Evolutionary conservation across 768 basidiomycete species (phyloP).

Genomic region (Boletus fagicola): DNA sequence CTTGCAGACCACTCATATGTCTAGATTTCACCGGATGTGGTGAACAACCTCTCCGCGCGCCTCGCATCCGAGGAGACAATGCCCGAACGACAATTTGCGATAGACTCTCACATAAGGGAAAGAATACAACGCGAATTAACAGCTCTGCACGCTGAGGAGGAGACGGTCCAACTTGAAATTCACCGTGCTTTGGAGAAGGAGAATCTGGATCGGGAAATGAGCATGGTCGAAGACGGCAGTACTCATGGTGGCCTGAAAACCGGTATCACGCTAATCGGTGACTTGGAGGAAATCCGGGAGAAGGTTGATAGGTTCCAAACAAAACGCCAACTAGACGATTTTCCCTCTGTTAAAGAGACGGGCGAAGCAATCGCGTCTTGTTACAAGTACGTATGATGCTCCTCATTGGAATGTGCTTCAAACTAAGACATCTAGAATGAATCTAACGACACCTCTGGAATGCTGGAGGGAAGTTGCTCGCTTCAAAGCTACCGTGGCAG

Average conservation of each 20-base stretch:
- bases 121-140: slow-evolving; percentile 69
- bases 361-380: slow-evolving; percentile 67
- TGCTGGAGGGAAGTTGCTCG: slow-evolving; percentile 71
- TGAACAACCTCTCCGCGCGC: slow-evolving; percentile 73
- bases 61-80: slow-evolving; percentile 56
- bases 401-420: background rate
- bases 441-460: slow-evolving; percentile 57
- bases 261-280: slow-evolving; percentile 63
- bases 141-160: slow-evolving; percentile 67
- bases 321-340: slow-evolving; percentile 51
- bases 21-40: slow-evolving; percentile 82
- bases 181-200: slow-evolving; percentile 81
- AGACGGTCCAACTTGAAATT: slow-evolving; percentile 67
- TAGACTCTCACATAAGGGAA: slow-evolving; percentile 71
- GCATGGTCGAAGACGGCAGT: slow-evolving; percentile 44
- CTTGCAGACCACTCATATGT: slow-evolving; percentile 7
- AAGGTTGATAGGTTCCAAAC: slow-evolving; percentile 72
- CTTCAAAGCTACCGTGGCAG: slow-evolving; percentile 68
- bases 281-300: slow-evolving; percentile 69
- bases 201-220: slow-evolving; percentile 75
- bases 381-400: slow-evolving; percentile 52
- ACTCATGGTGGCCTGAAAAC: slow-evolving; percentile 49
- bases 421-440: slow-evolving; percentile 26
- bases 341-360: slow-evolving; percentile 53
- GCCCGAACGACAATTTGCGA: slow-evolving; percentile 65